Conservation (phyloP, 1,284 basidiomycete genomes). For the Puccinia polysora region DNA sequence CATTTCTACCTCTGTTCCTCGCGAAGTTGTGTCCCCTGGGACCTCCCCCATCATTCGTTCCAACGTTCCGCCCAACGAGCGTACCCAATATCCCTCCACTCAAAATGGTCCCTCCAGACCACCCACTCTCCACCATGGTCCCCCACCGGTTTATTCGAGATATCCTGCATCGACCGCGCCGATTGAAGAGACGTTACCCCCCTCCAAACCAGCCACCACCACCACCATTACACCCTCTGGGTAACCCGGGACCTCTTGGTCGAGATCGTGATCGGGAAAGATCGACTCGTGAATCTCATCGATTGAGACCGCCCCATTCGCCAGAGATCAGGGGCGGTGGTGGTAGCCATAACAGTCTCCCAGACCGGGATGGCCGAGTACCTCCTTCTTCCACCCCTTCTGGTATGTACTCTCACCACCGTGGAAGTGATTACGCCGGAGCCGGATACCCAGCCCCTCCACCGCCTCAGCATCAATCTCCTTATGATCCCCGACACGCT, state of each 20-base stretch:
- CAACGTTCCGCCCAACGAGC: constrained; percentile 11
- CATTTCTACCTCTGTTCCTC: neutral
- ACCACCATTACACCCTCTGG: too few species aligned
- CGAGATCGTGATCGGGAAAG: constrained; percentile 30
- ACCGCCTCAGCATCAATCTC: constrained; percentile 27
- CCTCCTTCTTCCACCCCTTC: neutral
- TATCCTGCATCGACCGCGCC: neutral
- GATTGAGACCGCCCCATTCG: constrained; percentile 25
- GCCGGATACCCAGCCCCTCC: constrained; percentile 21
- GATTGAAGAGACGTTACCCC: constrained; percentile 12
- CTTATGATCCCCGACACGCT: constrained; percentile 34
- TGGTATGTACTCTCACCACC: constrained; percentile 25
- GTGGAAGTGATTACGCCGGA: constrained; percentile 11
- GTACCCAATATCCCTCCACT: neutral
- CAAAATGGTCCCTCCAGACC: neutral
- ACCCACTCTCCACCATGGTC: constrained; percentile 5
- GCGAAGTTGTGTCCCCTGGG: constrained; percentile 22
- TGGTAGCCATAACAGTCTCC: too few species aligned
- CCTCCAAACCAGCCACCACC: neutral
- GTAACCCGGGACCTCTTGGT: neutral
- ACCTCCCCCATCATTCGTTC: constrained; percentile 34
- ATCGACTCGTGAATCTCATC: constrained; percentile 17
- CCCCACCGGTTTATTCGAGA: constrained; percentile 15
- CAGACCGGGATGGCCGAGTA: constrained; percentile 18
- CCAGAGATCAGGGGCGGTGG: constrained; percentile 3